Conservation (phyloP, 2,329 filamentous ascomycete species). For the Lecanosticta acicola region DNA sequence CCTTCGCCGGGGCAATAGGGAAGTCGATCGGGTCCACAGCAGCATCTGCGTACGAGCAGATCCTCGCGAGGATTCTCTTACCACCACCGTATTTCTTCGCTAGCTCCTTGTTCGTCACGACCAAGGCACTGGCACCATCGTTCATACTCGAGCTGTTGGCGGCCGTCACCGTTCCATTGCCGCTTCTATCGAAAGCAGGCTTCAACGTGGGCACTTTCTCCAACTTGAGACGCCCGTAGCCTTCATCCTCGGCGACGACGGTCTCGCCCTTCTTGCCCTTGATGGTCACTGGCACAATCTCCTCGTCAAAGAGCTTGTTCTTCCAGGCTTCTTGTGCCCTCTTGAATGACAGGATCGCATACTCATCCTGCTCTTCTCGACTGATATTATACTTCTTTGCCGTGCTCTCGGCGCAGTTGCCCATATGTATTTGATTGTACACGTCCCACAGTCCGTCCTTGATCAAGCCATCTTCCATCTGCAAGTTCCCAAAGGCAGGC, state of each 20-base stretch:
- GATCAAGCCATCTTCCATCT: slow-evolving; percentile 84
- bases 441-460: slow-evolving; percentile 95
- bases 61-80: slow-evolving; percentile 79
- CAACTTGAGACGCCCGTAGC: slow-evolving; percentile 77
- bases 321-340: slow-evolving; percentile 88
- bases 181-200: slow-evolving; percentile 82
- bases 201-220: slow-evolving; percentile 84
- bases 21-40: slow-evolving; percentile 90
- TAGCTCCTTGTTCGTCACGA: slow-evolving; percentile 74
- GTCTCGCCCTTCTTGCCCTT: slow-evolving; percentile 77
- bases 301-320: slow-evolving; percentile 73
- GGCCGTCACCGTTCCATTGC: slow-evolving; percentile 78
- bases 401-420: slow-evolving; percentile 90
- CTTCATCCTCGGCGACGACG: slow-evolving; percentile 77
- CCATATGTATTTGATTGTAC: slow-evolving; percentile 97
- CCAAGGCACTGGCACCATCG: slow-evolving; percentile 85
- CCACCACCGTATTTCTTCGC: slow-evolving; percentile 70
- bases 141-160: slow-evolving; percentile 93
- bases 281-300: slow-evolving; percentile 83
- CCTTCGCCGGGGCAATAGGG: slow-evolving; percentile 84
- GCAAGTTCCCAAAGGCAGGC: slow-evolving; percentile 79
- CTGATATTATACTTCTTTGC: slow-evolving; percentile 80
- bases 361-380: slow-evolving; percentile 82
- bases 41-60: slow-evolving; percentile 81
- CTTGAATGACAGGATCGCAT: slow-evolving; percentile 83